Percentiles rank a stretch among this genome's conserved stretches.
phyloP scores from a whole-genome alignment of 1,139 yeast genomes.

The Petasospora fabianii region DNA sequence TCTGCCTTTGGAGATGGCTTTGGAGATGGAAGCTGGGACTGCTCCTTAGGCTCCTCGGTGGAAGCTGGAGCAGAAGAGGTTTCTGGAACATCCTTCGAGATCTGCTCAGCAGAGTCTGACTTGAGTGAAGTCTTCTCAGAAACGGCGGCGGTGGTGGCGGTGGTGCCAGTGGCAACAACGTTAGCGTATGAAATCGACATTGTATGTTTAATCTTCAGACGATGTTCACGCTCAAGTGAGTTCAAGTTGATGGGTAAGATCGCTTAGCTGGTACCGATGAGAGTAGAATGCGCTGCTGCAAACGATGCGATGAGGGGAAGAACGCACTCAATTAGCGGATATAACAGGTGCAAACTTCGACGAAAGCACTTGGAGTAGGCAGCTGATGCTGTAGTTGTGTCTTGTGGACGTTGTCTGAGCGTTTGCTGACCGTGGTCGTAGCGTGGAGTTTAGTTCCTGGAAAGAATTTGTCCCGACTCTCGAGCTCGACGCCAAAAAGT shows the following conservation, averaged over 20 bases:
- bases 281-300: neutral
- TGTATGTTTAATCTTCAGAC: neutral
- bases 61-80: too few species aligned
- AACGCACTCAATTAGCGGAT: too few species aligned
- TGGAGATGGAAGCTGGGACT: constrained; percentile 26
- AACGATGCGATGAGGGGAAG: too few species aligned
- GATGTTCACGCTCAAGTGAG: neutral
- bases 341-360: too few species aligned
- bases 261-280: neutral
- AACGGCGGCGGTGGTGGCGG: constrained; percentile 17
- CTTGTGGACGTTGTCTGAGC: neutral
- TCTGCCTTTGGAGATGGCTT: constrained; percentile 23
- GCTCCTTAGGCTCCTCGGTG: constrained; percentile 13
- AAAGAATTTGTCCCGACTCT: constrained; percentile 2
- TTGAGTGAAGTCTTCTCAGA: constrained; percentile 9
- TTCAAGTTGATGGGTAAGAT: neutral
- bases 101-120: constrained; percentile 13
- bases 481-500: constrained; percentile 7
- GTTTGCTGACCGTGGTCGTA: neutral
- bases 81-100: constrained; percentile 8
- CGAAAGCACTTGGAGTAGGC: neutral
- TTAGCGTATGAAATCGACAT: constrained; percentile 24
- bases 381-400: neutral
- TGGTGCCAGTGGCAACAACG: constrained; percentile 22
- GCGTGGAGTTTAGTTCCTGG: neutral